Evolutionary conservation across 192 early-diverging fungal species (phyloP).

Genomic region (Glomus cerebriforme): DNA sequence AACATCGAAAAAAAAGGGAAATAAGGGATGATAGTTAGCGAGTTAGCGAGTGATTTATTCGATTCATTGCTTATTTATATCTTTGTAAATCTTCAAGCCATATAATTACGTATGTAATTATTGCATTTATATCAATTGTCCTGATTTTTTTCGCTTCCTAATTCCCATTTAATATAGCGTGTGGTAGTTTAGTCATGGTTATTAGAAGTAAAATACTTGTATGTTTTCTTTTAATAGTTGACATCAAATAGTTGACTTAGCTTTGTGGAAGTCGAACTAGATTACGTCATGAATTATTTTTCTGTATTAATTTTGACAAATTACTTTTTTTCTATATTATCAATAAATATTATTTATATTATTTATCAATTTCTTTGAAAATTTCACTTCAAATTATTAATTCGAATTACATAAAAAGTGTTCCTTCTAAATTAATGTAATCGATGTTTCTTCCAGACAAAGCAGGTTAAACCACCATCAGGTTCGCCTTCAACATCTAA

Average conservation of each 20-base stretch:
- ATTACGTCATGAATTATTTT: too few species aligned
- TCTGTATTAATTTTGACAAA: too few species aligned
- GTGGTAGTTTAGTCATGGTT: background rate
- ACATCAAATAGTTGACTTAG: background rate
- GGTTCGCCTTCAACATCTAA: background rate
- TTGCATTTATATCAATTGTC: background rate
- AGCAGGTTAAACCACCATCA: background rate
- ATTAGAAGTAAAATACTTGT: background rate
- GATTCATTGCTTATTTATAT: background rate
- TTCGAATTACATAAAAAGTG: too few species aligned
- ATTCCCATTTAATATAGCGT: background rate
- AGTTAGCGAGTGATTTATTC: background rate
- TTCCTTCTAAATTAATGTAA: background rate
- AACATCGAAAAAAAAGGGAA: background rate
- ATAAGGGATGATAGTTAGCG: background rate
- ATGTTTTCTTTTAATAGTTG: background rate
- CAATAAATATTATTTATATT: too few species aligned
- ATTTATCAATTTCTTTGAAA: too few species aligned
- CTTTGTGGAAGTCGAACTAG: too few species aligned
- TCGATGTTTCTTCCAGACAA: background rate
- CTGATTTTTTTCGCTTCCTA: background rate
- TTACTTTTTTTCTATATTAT: too few species aligned
- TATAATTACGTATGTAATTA: background rate
- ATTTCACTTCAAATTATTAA: too few species aligned
- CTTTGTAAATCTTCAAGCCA: background rate